Evolutionary conservation across 1,284 basidiomycete species (phyloP), one percentile per base, ranked within the genome.

Genomic region (Psilocybe mexicana): DNA sequence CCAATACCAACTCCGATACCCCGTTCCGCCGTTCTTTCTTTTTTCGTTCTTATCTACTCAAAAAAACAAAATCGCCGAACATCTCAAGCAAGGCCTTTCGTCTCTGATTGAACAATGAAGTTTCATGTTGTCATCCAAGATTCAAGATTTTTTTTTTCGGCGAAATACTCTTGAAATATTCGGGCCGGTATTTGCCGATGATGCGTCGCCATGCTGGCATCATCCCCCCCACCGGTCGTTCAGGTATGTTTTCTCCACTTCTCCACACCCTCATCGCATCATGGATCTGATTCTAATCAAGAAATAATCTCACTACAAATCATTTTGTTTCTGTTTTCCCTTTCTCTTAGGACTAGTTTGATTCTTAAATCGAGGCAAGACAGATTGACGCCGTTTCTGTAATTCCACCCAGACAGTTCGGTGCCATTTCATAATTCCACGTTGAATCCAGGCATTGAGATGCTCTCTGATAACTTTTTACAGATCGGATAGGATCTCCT

Each of bases 1-100:
- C 54, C 33, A 23, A 50, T 56, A 52, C 52, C 28, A 57, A 52
- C 47, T 58, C 57, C 47, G 40, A 43, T 44, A 25, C 33, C 24
- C 10, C 30, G 43, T 14, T 33, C n/a, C 35, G 46, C 46, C 18
- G 5, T 48, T 25, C 24, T 26, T 14, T n/a, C 7, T 26, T 28
- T 48, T 35, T 35, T 40, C 7, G 4, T 40, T 14, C 38, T 14
- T 40, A n/a, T 6, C 3, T 40, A 3, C 38, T 8, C 14, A n/a
- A 6, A 40, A 5, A 40, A 8, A 12, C 14, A 40, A n/a, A 40
- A 11, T 18, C 18, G 18, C 18, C 18, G 18, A 18, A 40, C 14
- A 6, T 11, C n/a, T 14, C 38, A 4, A n/a, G 12, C 4, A 14
- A 5, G 38, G 10, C 10, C 38, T 40, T 42, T 33, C 25, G 14